Evolutionary conservation across 164 flowering plant genomes (phyloP).

Genomic region (Magnolia kwangsiensis): DNA sequence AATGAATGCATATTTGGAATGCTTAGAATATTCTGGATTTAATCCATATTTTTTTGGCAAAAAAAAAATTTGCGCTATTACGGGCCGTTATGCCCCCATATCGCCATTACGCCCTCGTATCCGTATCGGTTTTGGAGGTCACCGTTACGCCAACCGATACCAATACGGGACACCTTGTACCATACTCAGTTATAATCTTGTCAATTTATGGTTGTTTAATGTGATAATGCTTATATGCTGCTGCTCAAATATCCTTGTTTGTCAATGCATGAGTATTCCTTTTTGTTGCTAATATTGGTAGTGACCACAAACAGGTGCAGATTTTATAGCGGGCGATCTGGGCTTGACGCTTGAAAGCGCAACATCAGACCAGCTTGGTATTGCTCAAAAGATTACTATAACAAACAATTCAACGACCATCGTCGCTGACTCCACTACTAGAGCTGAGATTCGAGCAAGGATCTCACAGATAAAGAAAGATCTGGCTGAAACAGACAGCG

Average conservation of each 20-base stretch:
- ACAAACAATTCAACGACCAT: conserved; percentile 71
- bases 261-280: neutral
- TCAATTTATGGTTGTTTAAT: neutral
- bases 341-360: conserved; percentile 62
- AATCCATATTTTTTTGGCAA: no score
- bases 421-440: conserved; percentile 67
- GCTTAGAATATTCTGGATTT: no score
- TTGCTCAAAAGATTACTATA: conserved; percentile 69
- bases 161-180: no score
- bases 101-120: no score
- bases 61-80: no score
- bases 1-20: no score
- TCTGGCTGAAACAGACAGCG: conserved; percentile 66
- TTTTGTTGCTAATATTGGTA: conserved; percentile 5
- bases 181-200: neutral
- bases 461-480: conserved; percentile 85
- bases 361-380: conserved; percentile 92
- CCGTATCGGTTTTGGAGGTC: no score
- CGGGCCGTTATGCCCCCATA: no score
- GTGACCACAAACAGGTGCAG: conserved; percentile 65
- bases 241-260: neutral
- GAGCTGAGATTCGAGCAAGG: conserved; percentile 84
- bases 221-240: neutral
- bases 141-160: no score
- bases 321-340: conserved; percentile 79